phyloP scores from a whole-genome alignment of 495 filamentous ascomycete genomes.

The Pseudevernia furfuracea region DNA sequence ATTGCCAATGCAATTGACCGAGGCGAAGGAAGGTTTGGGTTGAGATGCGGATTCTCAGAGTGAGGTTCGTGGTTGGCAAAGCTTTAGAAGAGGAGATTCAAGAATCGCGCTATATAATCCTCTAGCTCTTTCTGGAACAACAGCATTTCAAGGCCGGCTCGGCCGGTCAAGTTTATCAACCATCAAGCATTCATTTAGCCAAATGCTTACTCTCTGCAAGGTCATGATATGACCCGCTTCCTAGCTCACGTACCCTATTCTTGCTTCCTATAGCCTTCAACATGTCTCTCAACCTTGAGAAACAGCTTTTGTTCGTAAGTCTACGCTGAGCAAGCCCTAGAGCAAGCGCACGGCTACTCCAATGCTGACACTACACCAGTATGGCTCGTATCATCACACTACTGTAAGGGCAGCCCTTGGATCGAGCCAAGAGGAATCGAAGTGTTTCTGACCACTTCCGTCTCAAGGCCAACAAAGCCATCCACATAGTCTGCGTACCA shows the following conservation, averaged over 20 bases:
- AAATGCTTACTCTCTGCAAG: neutral
- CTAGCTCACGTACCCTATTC: neutral
- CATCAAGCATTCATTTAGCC: neutral
- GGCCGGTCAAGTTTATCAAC: neutral
- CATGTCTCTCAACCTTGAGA: constrained; percentile 73
- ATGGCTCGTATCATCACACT: constrained; percentile 91
- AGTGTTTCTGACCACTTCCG: constrained; percentile 15
- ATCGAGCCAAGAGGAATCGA: constrained; percentile 8
- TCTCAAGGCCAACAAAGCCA: constrained; percentile 65
- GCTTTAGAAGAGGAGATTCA: constrained; percentile 8
- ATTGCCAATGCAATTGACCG: constrained; percentile 20
- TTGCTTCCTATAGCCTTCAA: constrained; percentile 14
- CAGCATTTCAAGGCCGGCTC: neutral
- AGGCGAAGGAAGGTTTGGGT: neutral
- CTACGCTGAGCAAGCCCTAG: neutral
- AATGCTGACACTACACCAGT: constrained; percentile 48
- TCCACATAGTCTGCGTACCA: constrained; percentile 88
- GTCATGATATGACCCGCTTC: neutral
- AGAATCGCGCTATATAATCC: constrained; percentile 16
- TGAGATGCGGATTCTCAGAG: neutral
- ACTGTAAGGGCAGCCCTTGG: constrained; percentile 40
- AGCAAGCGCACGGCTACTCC: neutral
- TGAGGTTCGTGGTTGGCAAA: constrained; percentile 5
- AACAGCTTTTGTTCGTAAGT: constrained; percentile 71
- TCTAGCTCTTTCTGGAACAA: constrained; percentile 6